A percentile compares a stretch with the other conserved stretches of the same genome.
Evolutionary conservation across 441 rosid species (phyloP).

Genomic region (Populus hybrid): DNA sequence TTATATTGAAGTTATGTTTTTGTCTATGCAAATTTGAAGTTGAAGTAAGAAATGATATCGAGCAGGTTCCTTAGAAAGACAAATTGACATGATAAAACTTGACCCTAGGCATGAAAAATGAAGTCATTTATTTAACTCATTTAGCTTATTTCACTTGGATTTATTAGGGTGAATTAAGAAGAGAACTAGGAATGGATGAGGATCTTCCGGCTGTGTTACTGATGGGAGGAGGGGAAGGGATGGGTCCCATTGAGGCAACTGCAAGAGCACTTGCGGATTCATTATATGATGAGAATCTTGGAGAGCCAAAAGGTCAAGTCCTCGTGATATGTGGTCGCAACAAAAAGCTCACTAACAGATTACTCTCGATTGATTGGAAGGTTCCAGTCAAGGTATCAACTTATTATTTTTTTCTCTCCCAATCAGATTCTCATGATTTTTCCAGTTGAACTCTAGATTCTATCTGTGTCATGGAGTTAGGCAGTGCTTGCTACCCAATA

Average conservation of each 20-base stretch:
- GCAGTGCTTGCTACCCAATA: neutral
- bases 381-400: constrained; percentile 76
- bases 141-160: neutral
- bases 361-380: constrained; percentile 77
- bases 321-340: too few species aligned
- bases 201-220: constrained; percentile 89
- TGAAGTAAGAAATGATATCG: neutral
- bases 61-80: neutral
- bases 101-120: neutral
- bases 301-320: constrained; percentile 82
- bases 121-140: neutral
- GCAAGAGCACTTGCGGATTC: constrained; percentile 81
- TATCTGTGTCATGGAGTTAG: neutral
- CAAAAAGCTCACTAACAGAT: constrained; percentile 55
- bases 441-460: neutral
- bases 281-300: constrained; percentile 70
- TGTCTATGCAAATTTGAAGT: neutral
- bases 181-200: constrained; percentile 85
- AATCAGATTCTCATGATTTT: neutral
- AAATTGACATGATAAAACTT: neutral
- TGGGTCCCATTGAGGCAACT: constrained; percentile 99
- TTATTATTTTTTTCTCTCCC: neutral
- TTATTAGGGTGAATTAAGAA: constrained; percentile 64
- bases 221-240: constrained; percentile 99
- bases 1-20: neutral